Evolutionary conservation across 179 eudicot genomes (phyloP), one percentile per base, ranked within the genome.

Genomic region (Beta corolliflora): DNA sequence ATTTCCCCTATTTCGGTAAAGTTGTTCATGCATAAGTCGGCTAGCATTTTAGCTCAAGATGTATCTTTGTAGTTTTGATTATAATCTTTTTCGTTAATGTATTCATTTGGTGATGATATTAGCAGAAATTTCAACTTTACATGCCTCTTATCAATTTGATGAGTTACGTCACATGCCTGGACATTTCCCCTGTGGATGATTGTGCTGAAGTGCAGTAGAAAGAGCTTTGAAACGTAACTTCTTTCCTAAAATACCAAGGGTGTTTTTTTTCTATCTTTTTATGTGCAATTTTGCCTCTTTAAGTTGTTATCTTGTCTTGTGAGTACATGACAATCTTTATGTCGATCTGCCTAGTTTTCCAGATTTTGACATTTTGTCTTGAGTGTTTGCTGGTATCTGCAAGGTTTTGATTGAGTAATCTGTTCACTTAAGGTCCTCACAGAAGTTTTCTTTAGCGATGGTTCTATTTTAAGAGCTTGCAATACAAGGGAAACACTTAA

Each of bases 401-500:
- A 46, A 73, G 2, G 50, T 48, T 31, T 19, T 75, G 66, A 52
- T 45, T 59, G 50, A 7, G 31, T 67, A 1, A 3, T 25, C 55
- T 82, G 21, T 77, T 18, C 52, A 41, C 77, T 79, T 73, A 79
- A 95, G 99, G 99, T 94, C 81, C 99, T 94, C 75, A 96, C 99
- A 75, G 98, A 94, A 88, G 82, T 96, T 66, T 91, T 87, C 83
- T 92, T 92, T 81, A 96, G 98, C 53, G 91, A 96, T 75, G 82
- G 95, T 41, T 83, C 87, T 80, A 88, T 91, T 77, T 88, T 92
- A 66, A 91, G 98, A 87, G 85, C 93, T 76, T 91, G 93, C 86
- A 96, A 96, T 85, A 83, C 92, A 29, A 91, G 88, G 85, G 93
- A 89, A 77, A 78, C 83, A 48, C 94, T 96, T 73, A 90, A 87